Evolutionary conservation across 208 protist species (phyloP).

Genomic region (Leishmania gerbilli): DNA sequence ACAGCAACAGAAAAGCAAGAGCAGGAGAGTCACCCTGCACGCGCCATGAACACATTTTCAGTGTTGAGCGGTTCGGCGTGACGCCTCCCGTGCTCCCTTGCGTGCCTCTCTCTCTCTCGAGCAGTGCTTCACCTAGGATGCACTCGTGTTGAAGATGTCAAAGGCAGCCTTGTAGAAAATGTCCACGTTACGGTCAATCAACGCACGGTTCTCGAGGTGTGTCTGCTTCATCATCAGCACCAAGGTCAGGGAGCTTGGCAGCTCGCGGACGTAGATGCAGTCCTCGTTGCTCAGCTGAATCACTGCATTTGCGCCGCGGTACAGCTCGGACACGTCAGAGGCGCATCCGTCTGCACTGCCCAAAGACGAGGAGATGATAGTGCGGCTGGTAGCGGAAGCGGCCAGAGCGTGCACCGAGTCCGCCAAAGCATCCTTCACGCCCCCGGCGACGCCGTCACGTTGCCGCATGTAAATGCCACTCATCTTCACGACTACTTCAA

Average conservation of each 20-base stretch:
- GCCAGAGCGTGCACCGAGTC: not conserved
- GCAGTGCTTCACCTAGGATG: not conserved
- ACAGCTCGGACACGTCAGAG: slow-evolving; percentile 17
- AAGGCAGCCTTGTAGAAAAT: slow-evolving; percentile 80
- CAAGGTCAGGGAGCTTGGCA: slow-evolving; percentile 83
- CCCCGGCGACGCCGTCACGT: not conserved
- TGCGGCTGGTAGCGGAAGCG: not conserved
- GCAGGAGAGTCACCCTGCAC: not conserved
- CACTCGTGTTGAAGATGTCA: slow-evolving; percentile 66
- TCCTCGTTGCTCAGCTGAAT: slow-evolving; percentile 50
- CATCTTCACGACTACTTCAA: slow-evolving; percentile 84
- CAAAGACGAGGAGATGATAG: not conserved
- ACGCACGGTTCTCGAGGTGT: slow-evolving; percentile 58
- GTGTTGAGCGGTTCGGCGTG: not conserved
- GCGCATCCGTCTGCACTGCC: not conserved
- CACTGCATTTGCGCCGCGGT: slow-evolving; percentile 34
- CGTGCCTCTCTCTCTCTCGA: not conserved
- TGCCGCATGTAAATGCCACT: slow-evolving; percentile 56
- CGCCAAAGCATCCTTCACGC: not conserved
- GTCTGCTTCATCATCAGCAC: slow-evolving; percentile 87
- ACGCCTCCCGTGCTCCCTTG: not conserved
- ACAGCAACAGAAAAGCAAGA: not conserved
- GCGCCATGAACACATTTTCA: not conserved
- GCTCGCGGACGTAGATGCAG: slow-evolving; percentile 88
- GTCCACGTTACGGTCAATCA: slow-evolving; percentile 88